These are phyloP conservation scores for Salix dunnii DNA, from an alignment of 345 rosid species.

Conservation along the genomic window DNA sequence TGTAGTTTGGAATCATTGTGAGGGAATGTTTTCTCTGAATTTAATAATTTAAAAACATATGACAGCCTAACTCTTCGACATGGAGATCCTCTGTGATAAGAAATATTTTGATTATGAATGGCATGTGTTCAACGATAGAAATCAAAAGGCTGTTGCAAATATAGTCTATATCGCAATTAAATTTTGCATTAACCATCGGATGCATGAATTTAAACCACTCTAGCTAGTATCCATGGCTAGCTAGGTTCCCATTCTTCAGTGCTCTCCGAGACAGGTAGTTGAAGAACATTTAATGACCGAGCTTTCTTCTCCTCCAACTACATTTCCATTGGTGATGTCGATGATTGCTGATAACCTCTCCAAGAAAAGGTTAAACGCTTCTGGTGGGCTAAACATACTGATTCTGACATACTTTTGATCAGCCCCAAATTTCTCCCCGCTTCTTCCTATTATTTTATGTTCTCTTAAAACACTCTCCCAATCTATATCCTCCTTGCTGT, in stretches of 20 bases:
- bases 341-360: conserved; percentile 51
- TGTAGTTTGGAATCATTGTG: too few relatives aligned
- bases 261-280: neutral
- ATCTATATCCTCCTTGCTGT: conserved; percentile 52
- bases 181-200: neutral
- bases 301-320: neutral
- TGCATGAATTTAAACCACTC: neutral
- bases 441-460: conserved; percentile 48
- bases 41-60: too few relatives aligned
- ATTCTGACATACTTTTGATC: conserved; percentile 46
- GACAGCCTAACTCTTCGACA: too few relatives aligned
- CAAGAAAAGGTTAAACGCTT: conserved; percentile 49
- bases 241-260: neutral
- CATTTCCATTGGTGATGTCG: neutral
- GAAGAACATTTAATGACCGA: neutral
- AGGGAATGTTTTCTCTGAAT: too few relatives aligned
- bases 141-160: neutral
- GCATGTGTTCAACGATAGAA: neutral
- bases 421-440: conserved; percentile 59
- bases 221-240: too few relatives aligned
- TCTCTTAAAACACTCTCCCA: conserved; percentile 40
- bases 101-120: neutral
- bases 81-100: neutral
- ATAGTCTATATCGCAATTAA: neutral
- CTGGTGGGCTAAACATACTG: conserved; percentile 69